A percentile compares a stretch with the other conserved stretches of the same genome.
phyloP scores from a whole-genome alignment of 2,329 filamentous ascomycete genomes.

The Sarocladium strictum region DNA sequence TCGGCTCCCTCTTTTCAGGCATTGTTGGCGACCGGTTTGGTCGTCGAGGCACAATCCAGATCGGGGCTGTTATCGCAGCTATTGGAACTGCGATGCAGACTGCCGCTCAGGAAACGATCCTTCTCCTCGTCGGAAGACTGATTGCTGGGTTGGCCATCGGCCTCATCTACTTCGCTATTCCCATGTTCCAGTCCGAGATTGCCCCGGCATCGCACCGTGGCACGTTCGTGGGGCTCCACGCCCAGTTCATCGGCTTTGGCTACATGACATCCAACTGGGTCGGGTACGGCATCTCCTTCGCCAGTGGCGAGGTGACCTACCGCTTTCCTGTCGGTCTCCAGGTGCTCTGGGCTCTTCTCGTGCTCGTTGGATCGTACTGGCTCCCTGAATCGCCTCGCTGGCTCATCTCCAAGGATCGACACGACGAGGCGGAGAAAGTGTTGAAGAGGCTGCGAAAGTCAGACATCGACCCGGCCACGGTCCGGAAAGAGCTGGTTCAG shows the following conservation, averaged over 20 bases:
- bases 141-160: conserved; percentile 20
- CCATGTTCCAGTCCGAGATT: conserved; percentile 20
- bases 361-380: conserved; percentile 10
- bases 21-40: background rate
- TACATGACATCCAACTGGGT: conserved; percentile 1
- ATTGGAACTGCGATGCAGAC: background rate
- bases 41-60: background rate
- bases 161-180: conserved; percentile 16
- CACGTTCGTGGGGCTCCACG: conserved; percentile 10
- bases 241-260: conserved; percentile 9
- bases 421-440: conserved; percentile 18
- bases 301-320: conserved; percentile 18
- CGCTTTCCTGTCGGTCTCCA: conserved; percentile 24
- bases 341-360: conserved; percentile 14
- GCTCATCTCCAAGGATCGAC: conserved; percentile 23
- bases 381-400: conserved; percentile 27
- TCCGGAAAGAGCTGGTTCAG: conserved; percentile 44
- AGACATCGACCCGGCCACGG: conserved; percentile 6
- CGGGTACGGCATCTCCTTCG: background rate
- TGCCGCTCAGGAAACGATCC: background rate
- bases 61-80: background rate
- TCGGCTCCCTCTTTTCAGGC: background rate
- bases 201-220: conserved; percentile 18
- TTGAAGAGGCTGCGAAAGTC: background rate
- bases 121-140: conserved; percentile 15